Evolutionary conservation across 352 stramenopile genomes (phyloP).

Genomic region (Phytophthora pisi): DNA sequence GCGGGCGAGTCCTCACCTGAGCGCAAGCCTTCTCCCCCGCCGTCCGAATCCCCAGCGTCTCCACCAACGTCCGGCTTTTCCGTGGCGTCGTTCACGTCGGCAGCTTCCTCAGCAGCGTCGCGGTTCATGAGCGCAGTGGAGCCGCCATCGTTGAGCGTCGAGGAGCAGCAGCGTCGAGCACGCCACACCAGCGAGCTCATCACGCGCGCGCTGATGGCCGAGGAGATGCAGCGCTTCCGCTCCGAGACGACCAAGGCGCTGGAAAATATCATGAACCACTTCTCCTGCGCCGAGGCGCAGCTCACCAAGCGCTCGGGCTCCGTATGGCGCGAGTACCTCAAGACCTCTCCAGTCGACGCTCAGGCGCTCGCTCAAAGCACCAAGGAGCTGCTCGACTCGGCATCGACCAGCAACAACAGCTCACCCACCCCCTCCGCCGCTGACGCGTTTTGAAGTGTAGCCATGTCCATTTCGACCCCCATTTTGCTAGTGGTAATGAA

Average conservation of each 20-base stretch:
- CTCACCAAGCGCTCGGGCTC: constrained; percentile 54
- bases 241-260: constrained; percentile 45
- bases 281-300: constrained; percentile 65
- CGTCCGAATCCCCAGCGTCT: constrained; percentile 19
- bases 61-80: constrained; percentile 29
- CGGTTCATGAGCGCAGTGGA: constrained; percentile 50
- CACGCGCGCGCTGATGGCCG: constrained; percentile 61
- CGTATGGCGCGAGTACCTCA: constrained; percentile 63
- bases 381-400: constrained; percentile 47
- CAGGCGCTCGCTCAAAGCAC: constrained; percentile 49
- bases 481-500: background rate
- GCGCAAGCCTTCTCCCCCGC: constrained; percentile 15
- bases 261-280: constrained; percentile 58
- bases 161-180: constrained; percentile 48
- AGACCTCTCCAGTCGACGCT: constrained; percentile 39
- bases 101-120: constrained; percentile 46
- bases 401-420: constrained; percentile 4
- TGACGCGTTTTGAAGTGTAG: constrained; percentile 26
- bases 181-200: constrained; percentile 51
- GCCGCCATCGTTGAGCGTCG: constrained; percentile 33
- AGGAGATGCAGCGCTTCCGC: constrained; percentile 69
- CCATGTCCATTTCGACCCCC: constrained; percentile 4
- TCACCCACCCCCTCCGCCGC: constrained; percentile 10
- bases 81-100: constrained; percentile 41
- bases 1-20: constrained; percentile 24